A percentile compares a stretch with the other conserved stretches of the same genome.
Conservation (phyloP, 2,329 filamentous ascomycete species). For the Epichloe bromicola region DNA sequence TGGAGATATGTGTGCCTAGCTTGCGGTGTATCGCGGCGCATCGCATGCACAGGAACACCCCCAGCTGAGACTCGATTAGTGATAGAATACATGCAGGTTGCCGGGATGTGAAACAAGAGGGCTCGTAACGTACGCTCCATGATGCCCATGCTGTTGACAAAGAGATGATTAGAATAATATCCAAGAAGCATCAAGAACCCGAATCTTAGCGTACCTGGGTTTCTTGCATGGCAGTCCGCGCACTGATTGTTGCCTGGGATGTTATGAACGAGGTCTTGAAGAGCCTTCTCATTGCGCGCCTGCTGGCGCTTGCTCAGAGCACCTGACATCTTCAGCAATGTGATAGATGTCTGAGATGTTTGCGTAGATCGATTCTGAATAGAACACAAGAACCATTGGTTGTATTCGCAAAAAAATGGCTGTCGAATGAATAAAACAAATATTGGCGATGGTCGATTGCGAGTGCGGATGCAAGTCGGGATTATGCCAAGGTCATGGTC, state of each 20-base stretch:
- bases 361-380: not conserved
- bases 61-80: constrained; percentile 46
- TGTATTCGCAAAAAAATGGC: not conserved
- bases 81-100: not conserved
- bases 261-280: constrained; percentile 78
- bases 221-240: constrained; percentile 82
- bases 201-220: constrained; percentile 57
- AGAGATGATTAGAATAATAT: constrained; percentile 14
- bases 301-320: constrained; percentile 90
- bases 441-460: not conserved
- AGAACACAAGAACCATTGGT: not conserved
- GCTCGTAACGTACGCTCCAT: constrained; percentile 58
- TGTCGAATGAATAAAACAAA: not conserved
- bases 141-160: constrained; percentile 68
- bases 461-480: not conserved
- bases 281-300: constrained; percentile 83
- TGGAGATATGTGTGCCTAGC: constrained; percentile 92
- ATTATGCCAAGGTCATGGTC: not conserved
- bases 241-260: constrained; percentile 83
- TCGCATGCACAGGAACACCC: constrained; percentile 94
- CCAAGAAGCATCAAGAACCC: not conserved
- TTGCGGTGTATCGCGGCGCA: constrained; percentile 93
- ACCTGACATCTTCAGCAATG: constrained; percentile 44
- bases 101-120: not conserved
- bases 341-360: not conserved